phyloP scores from a whole-genome alignment of 345 rosid genomes.

The Corchorus capsularis region DNA sequence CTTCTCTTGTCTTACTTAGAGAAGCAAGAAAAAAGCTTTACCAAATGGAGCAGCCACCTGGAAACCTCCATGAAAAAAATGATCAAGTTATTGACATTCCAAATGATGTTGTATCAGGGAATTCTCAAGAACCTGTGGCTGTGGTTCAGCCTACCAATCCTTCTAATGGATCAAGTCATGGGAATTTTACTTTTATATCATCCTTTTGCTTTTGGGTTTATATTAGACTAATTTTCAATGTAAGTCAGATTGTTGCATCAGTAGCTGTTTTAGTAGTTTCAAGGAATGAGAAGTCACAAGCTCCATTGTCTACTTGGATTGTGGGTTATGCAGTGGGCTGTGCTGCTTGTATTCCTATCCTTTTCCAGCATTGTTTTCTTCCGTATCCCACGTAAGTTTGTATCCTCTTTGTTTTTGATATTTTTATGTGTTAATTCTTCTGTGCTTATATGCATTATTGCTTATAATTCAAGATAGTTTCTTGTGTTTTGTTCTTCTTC shows the following conservation, averaged over 20 bases:
- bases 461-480: neutral
- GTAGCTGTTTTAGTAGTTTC: constrained; percentile 20
- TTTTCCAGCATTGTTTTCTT: constrained; percentile 27
- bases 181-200: constrained; percentile 5
- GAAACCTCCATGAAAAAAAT: constrained; percentile 7
- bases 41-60: constrained; percentile 18
- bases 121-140: constrained; percentile 9
- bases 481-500: constrained; percentile 7
- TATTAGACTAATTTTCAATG: constrained; percentile 16
- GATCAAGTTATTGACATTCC: constrained; percentile 19
- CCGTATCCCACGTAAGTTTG: constrained; percentile 15
- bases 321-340: constrained; percentile 23
- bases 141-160: neutral
- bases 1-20: neutral
- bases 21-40: neutral
- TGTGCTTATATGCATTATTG: neutral
- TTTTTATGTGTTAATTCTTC: neutral
- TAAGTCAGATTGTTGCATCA: constrained; percentile 26
- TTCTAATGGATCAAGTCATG: neutral
- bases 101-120: constrained; percentile 12
- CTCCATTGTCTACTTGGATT: constrained; percentile 30
- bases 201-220: constrained; percentile 16
- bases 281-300: constrained; percentile 22
- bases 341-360: constrained; percentile 27
- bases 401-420: neutral